phyloP scores from a whole-genome alignment of 2,329 filamentous ascomycete species.

The Fusarium tupiense region DNA sequence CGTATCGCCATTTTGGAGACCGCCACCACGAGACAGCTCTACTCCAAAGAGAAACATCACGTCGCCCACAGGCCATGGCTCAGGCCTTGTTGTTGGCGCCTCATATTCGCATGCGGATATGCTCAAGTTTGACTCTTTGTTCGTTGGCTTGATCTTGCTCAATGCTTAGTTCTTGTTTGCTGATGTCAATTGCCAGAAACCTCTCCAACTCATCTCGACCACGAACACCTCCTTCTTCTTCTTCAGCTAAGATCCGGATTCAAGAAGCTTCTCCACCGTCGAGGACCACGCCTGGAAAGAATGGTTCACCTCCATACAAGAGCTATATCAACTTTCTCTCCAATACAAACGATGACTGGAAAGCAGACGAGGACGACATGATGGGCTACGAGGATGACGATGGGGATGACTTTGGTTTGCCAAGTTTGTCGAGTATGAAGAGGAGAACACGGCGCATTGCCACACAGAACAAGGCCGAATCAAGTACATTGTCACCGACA shows the following conservation, averaged over 20 bases:
- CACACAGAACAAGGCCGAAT: constrained; percentile 49
- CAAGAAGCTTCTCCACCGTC: constrained; percentile 67
- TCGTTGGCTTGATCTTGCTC: constrained; percentile 46
- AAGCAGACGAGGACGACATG: constrained; percentile 78
- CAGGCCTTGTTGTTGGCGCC: constrained; percentile 85
- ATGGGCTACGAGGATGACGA: constrained; percentile 85
- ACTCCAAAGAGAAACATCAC: constrained; percentile 61
- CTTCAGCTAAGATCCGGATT: constrained; percentile 59
- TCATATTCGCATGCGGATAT: constrained; percentile 97
- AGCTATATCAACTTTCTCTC: constrained; percentile 85
- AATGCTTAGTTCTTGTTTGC: neutral
- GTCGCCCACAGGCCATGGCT: constrained; percentile 60
- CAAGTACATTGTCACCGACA: constrained; percentile 48
- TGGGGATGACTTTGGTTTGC: constrained; percentile 94
- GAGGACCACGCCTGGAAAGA: constrained; percentile 60
- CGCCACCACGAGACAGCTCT: constrained; percentile 62
- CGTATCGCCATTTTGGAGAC: constrained; percentile 88
- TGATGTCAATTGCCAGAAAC: constrained; percentile 56
- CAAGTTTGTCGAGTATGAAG: constrained; percentile 91
- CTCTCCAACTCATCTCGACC: constrained; percentile 72
- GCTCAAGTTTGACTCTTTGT: constrained; percentile 86
- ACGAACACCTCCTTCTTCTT: constrained; percentile 79
- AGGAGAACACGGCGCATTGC: constrained; percentile 70
- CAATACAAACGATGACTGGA: constrained; percentile 85
- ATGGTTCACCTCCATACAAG: constrained; percentile 71